These are phyloP conservation scores for Sophora flavescens DNA, from an alignment of 306 rosid species.

Conservation along the genomic window DNA sequence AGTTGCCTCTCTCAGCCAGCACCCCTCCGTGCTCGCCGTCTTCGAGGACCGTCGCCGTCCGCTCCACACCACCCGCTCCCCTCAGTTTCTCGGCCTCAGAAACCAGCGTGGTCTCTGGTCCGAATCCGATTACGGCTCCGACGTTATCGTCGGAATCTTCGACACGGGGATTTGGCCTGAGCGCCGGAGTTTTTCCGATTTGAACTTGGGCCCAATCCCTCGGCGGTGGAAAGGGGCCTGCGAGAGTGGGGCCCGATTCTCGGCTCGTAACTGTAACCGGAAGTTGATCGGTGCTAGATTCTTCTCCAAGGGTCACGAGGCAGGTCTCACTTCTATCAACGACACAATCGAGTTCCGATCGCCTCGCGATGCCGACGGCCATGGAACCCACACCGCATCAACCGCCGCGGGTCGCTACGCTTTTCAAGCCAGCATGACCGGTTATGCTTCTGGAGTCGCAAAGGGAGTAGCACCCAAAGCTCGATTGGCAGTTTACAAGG, in stretches of 20 bases:
- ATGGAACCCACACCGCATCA: slow-evolving; percentile 81
- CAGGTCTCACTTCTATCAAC: slow-evolving; percentile 52
- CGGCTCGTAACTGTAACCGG: slow-evolving; percentile 54
- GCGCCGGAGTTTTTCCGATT: slow-evolving; percentile 69
- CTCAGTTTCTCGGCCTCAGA: slow-evolving; percentile 76
- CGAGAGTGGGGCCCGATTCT: slow-evolving; percentile 57
- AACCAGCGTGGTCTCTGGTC: slow-evolving; percentile 84
- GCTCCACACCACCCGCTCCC: slow-evolving; percentile 85
- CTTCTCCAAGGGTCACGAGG: slow-evolving; percentile 72
- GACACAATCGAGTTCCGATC: slow-evolving; percentile 68
- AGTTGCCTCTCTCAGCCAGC: slow-evolving; percentile 45
- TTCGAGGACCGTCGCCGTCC: slow-evolving; percentile 68
- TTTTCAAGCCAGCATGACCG: slow-evolving; percentile 66
- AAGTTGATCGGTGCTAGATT: slow-evolving; percentile 75
- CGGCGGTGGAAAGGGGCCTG: slow-evolving; percentile 70
- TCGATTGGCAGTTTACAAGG: slow-evolving; percentile 71
- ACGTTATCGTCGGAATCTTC: slow-evolving; percentile 66
- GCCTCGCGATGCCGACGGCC: slow-evolving; percentile 81
- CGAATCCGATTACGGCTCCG: slow-evolving; percentile 75
- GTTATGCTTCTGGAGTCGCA: slow-evolving; percentile 72
- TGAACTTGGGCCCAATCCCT: slow-evolving; percentile 69
- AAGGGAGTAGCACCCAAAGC: slow-evolving; percentile 81
- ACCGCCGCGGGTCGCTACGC: slow-evolving; percentile 72
- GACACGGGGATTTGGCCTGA: slow-evolving; percentile 84
- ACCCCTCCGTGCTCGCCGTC: slow-evolving; percentile 67